Evolutionary conservation across 179 eudicot species (phyloP).

Genomic region (Monotropa hypopitys): DNA sequence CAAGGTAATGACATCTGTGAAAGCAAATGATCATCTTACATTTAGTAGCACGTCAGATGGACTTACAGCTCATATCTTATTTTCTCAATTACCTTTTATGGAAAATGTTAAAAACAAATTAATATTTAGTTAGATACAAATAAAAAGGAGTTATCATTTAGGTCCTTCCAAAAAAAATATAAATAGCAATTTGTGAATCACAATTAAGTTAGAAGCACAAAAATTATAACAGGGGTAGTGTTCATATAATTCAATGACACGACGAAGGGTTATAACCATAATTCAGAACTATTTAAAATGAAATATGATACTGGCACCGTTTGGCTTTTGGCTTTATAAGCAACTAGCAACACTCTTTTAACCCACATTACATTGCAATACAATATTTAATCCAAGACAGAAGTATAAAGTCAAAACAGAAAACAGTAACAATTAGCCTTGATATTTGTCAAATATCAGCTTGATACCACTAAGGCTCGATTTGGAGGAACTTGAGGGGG

Average conservation of each 20-base stretch:
- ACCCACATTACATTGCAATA: neutral
- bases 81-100: neutral
- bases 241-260: neutral
- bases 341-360: neutral
- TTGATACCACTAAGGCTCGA: neutral
- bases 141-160: neutral
- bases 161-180: too few species aligned
- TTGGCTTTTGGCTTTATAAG: neutral
- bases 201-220: neutral
- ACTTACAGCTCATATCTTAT: neutral
- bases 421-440: neutral
- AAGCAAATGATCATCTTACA: neutral
- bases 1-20: conserved; percentile 69
- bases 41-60: neutral
- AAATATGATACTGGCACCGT: neutral
- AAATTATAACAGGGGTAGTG: neutral
- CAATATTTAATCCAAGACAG: neutral
- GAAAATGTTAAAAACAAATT: neutral
- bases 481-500: neutral
- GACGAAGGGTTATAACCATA: neutral
- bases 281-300: neutral
- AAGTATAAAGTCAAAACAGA: neutral
- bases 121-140: neutral
- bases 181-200: neutral
- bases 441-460: neutral